Base-by-base conservation (phyloP, 2,329 filamentous ascomycete species). In the Huntiella decipiens region DNA sequence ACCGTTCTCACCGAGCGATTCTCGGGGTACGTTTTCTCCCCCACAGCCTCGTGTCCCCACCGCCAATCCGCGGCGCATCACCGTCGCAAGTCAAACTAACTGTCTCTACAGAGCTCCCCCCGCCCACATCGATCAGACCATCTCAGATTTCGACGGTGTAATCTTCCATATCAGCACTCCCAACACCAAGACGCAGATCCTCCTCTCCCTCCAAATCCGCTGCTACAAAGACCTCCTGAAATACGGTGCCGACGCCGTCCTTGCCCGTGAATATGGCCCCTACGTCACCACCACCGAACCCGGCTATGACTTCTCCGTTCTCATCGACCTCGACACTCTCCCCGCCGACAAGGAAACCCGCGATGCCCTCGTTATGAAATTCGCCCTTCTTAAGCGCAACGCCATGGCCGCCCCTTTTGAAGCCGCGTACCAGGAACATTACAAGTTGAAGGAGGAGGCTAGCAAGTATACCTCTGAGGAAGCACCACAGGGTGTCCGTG, bases 361-460 rank as follows among this genome's bases (percentile, higher is more conserved):
- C 54, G 85, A 94, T 56, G 87, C 86, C 51, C 68, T 99, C 51
- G 77, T 95, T 55, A 77, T 76, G 62, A 81, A 87, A 58, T 79
- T 96, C 57, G 83, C 87, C 50, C 70, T 98, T 53, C 66, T 99
- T 56, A 98, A 96, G 71, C 86, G 92, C 57, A 96, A 99, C 62
- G 86, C 84, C 54, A 96, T 98, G 91, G 92, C 91, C 51, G 88
- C 91, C 43, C 91, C 92, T 1, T 98, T 98, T 62, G 91, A 98
- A 66, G 82, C 87, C 58, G 91, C 92, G 16, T 98, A 96, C 61
- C 76, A 92, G 56, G 86, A 95, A 61, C 84, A 95, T 64, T 82
- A 87, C 57, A 73, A 77, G 52, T 66, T 98, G 52, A 78, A 81
- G 55, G 85, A 93, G 58, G 84, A 88, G 56, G 87, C 91, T 5